Base-by-base conservation (phyloP, 805 yeast species). In the Candida dendrica region DNA sequence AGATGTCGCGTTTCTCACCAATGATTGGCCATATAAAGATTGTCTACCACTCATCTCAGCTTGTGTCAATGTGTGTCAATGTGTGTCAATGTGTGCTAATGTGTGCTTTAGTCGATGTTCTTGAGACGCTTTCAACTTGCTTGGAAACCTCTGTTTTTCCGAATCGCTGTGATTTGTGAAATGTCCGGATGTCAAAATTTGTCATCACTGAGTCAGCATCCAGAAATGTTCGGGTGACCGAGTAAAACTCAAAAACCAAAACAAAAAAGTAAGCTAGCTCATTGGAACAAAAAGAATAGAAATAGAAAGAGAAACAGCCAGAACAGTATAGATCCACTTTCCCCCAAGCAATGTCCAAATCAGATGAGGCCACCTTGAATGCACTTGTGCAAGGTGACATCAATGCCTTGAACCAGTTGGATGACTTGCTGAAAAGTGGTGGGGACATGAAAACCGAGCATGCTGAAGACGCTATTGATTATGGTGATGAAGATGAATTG, bases 391-490 rank as follows among this genome's bases (percentile, higher is more conserved):
- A 27, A 27, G 30, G 30, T 27, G 30, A 27, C 13, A 27, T 27
- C n/a, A 27, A 27, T 13, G 30, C 30, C 5, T 27, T 27, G 10
- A 27, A 27, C 30, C 30, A 27, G 61, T 15, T 34, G 26, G 26
- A 34, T 19, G 26, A 11, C 13, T 20, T 34, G 15, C 26, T 36
- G 5, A 27, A 27, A 27, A n/a, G 30, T 8, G 41, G 32, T n/a
- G 27, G 14, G 13, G 39, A 31, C 20, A 48, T 51, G 56, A 46
- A 50, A 22, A 75, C 61, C 66, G 72, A 74, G 42, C 98, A 90
- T 61, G 90, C 93, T 1, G 96, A 78, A 6, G 91, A 90, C 60
- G 98, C 98, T 9, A 69, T 89, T 27, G 98, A 91, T 61, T 91
- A 85, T 58, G 96, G 87, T 55, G 96, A 87, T 58, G 95, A 86